phyloP scores from a whole-genome alignment of 1,284 basidiomycete species.

The Rugosomyces carneus region DNA sequence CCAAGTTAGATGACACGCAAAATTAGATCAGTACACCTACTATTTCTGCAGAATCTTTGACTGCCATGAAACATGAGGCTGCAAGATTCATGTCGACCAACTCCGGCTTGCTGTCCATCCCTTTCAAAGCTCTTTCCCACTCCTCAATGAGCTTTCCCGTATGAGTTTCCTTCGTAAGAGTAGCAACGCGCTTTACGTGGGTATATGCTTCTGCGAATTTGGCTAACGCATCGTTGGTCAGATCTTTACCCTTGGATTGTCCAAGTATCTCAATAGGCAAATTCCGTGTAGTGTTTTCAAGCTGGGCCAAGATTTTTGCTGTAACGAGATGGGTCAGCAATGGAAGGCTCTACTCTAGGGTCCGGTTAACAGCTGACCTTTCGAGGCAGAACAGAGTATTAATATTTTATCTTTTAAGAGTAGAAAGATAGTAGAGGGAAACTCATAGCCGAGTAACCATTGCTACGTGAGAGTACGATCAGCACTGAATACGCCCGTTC shows the following conservation, averaged over 20 bases:
- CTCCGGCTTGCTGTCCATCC: constrained; percentile 57
- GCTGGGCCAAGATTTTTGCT: constrained; percentile 75
- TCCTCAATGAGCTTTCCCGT: constrained; percentile 77
- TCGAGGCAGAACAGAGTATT: constrained; percentile 85
- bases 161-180: constrained; percentile 72
- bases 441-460: constrained; percentile 95
- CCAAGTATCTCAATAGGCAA: constrained; percentile 63
- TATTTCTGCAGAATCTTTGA: constrained; percentile 89
- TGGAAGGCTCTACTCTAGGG: constrained; percentile 4
- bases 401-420: constrained; percentile 73
- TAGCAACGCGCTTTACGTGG: constrained; percentile 57
- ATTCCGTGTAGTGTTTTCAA: constrained; percentile 46
- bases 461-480: constrained; percentile 41
- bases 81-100: constrained; percentile 74
- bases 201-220: constrained; percentile 56
- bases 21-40: constrained; percentile 38
- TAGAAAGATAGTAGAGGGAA: constrained; percentile 87
- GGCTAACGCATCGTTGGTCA: constrained; percentile 60
- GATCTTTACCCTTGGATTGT: constrained; percentile 71
- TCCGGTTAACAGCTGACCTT: constrained; percentile 49
- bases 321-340: constrained; percentile 11
- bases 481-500: background rate
- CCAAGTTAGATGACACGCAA: constrained; percentile 14
- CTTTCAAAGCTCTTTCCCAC: constrained; percentile 63
- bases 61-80: constrained; percentile 74